These are phyloP conservation scores for Mycena venus DNA, from an alignment of 768 basidiomycete species.

Conservation along the genomic window DNA sequence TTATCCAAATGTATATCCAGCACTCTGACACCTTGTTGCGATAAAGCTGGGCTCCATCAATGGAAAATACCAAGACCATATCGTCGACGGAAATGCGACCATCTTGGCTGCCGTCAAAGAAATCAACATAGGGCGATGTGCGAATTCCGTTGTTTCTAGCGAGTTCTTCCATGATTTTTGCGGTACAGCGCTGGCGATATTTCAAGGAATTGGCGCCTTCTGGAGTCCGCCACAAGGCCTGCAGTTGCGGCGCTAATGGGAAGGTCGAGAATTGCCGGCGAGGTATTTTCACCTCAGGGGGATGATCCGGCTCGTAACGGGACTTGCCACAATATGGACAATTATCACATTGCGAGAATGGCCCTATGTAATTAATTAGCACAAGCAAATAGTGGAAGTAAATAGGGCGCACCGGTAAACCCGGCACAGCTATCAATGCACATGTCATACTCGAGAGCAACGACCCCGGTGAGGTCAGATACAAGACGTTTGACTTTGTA, in stretches of 20 bases:
- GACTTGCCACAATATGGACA: constrained; percentile 50
- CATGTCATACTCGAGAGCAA: constrained; percentile 53
- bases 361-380: constrained; percentile 17
- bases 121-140: constrained; percentile 34
- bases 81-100: constrained; percentile 39
- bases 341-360: constrained; percentile 37
- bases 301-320: constrained; percentile 36
- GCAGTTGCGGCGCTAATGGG: constrained; percentile 57
- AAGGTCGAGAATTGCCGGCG: constrained; percentile 50
- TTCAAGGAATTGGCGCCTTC: constrained; percentile 40
- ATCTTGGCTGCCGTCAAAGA: constrained; percentile 46
- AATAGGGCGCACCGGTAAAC: constrained; percentile 49
- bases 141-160: background rate
- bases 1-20: constrained; percentile 44
- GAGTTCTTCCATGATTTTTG: constrained; percentile 30
- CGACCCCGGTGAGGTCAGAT: constrained; percentile 47
- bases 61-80: constrained; percentile 33
- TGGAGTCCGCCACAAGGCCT: constrained; percentile 47
- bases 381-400: background rate
- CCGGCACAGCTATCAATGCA: constrained; percentile 57
- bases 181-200: constrained; percentile 40
- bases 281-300: constrained; percentile 35
- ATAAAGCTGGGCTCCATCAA: constrained; percentile 44
- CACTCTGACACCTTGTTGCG: constrained; percentile 31
- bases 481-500: constrained; percentile 44